Conservation (phyloP, 1,139 yeast species). For the Protomyces inundatus region DNA sequence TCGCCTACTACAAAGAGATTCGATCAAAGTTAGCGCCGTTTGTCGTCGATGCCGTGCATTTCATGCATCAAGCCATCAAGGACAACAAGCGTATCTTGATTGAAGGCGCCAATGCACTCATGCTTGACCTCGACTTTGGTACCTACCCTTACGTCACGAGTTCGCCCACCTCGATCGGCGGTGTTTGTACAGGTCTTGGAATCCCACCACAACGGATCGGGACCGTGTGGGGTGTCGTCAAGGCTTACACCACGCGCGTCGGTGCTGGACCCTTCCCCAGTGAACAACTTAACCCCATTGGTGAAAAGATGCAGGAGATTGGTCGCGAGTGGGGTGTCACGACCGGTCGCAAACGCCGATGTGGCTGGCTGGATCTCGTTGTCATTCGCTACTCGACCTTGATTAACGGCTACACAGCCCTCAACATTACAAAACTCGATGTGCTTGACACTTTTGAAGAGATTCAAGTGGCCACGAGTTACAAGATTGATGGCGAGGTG, state of each 20-base stretch:
- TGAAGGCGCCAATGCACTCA: constrained; percentile 97
- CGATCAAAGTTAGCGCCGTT: constrained; percentile 75
- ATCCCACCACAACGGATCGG: constrained; percentile 78
- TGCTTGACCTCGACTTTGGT: constrained; percentile 97
- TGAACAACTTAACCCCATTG: constrained; percentile 82
- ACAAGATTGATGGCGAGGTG: constrained; percentile 68
- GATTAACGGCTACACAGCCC: constrained; percentile 89
- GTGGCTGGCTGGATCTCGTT: constrained; percentile 98
- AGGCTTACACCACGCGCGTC: constrained; percentile 97
- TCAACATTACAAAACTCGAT: constrained; percentile 92
- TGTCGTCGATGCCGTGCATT: constrained; percentile 87
- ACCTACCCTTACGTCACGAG: constrained; percentile 98
- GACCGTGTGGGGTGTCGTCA: constrained; percentile 89
- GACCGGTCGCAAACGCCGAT: constrained; percentile 98
- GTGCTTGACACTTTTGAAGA: constrained; percentile 86
- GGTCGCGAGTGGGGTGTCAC: constrained; percentile 97
- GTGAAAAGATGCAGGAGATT: constrained; percentile 79
- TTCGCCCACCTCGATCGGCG: constrained; percentile 93
- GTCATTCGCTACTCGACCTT: constrained; percentile 83
- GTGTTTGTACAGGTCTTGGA: constrained; percentile 95
- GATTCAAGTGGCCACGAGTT: constrained; percentile 78
- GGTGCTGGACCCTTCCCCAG: constrained; percentile 99
- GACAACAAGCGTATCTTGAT: constrained; percentile 79
- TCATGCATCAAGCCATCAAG: constrained; percentile 77
- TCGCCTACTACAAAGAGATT: constrained; percentile 67